These are phyloP conservation scores for Scheffersomyces segobiensis DNA, from an alignment of 1,139 yeast species.

Conservation along the genomic window DNA sequence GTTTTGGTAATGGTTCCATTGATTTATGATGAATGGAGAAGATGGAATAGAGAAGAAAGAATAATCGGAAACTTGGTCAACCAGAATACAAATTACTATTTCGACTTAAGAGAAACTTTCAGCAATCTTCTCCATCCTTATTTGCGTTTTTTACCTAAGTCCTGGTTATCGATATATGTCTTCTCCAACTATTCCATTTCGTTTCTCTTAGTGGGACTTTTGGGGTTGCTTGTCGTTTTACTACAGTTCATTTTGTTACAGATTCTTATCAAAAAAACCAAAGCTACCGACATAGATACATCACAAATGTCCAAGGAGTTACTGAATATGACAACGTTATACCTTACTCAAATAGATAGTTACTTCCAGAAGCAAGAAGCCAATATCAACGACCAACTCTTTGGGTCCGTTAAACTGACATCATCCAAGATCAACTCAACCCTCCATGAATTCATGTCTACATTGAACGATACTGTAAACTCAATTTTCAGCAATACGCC, in stretches of 20 bases:
- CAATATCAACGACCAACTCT: constrained; percentile 58
- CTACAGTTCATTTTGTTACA: constrained; percentile 47
- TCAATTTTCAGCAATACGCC: constrained; percentile 67
- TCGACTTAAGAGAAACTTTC: constrained; percentile 6
- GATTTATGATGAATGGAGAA: constrained; percentile 41
- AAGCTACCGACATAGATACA: neutral
- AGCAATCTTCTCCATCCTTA: constrained; percentile 3
- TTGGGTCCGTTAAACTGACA: constrained; percentile 65
- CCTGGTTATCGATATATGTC: constrained; percentile 54
- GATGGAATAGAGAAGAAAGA: constrained; percentile 49
- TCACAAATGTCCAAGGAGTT: neutral
- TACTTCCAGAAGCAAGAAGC: constrained; percentile 30
- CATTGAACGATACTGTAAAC: constrained; percentile 29
- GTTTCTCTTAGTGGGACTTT: constrained; percentile 45
- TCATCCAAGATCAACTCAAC: constrained; percentile 56
- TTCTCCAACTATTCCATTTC: constrained; percentile 47
- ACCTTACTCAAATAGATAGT: constrained; percentile 23
- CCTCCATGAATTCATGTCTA: constrained; percentile 39
- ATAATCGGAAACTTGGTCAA: constrained; percentile 7
- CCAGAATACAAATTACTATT: neutral
- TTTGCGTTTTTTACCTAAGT: neutral
- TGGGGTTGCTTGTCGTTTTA: constrained; percentile 49
- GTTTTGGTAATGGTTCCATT: constrained; percentile 35
- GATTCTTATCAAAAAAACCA: constrained; percentile 12
- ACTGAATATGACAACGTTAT: constrained; percentile 10